These are phyloP conservation scores for Neocucurbitaria cava DNA, from an alignment of 2,329 filamentous ascomycete species.

Conservation along the genomic window DNA sequence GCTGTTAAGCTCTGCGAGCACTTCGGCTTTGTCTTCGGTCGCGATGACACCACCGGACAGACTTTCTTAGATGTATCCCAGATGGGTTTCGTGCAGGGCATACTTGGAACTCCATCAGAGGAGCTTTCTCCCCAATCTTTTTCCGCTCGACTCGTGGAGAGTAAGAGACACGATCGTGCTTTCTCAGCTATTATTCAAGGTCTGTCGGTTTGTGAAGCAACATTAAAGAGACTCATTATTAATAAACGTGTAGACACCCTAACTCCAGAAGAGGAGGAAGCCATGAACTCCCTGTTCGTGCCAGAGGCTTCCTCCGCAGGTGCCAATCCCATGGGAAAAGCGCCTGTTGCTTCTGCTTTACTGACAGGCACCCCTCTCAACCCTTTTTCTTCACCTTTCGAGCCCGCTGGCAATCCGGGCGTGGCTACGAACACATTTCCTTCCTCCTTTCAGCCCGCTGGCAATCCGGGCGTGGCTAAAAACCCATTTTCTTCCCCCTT, in stretches of 20 bases:
- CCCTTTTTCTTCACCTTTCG: slow-evolving; percentile 27
- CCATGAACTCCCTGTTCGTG: slow-evolving; percentile 51
- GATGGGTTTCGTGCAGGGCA: slow-evolving; percentile 42
- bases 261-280: slow-evolving; percentile 20
- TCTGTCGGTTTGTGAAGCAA: slow-evolving; percentile 60
- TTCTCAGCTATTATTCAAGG: slow-evolving; percentile 66
- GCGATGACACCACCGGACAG: slow-evolving; percentile 54
- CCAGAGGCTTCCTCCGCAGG: slow-evolving; percentile 34
- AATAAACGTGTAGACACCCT: slow-evolving; percentile 32
- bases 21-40: slow-evolving; percentile 60
- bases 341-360: background rate
- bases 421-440: slow-evolving; percentile 23
- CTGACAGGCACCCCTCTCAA: slow-evolving; percentile 6
- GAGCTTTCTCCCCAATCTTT: slow-evolving; percentile 58
- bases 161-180: slow-evolving; percentile 63
- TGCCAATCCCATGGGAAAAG: slow-evolving; percentile 6
- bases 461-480: slow-evolving; percentile 2
- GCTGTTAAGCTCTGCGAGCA: slow-evolving; percentile 61
- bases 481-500: slow-evolving; percentile 31
- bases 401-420: slow-evolving; percentile 10
- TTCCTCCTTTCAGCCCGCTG: slow-evolving; percentile 23
- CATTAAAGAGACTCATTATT: slow-evolving; percentile 58
- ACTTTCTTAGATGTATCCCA: slow-evolving; percentile 62
- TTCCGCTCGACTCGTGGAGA: slow-evolving; percentile 63
- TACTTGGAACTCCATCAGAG: slow-evolving; percentile 27